Percentiles rank a stretch among this genome's conserved stretches.
Conservation (phyloP, 2,329 filamentous ascomycete genomes). For the Periconia sp. region DNA sequence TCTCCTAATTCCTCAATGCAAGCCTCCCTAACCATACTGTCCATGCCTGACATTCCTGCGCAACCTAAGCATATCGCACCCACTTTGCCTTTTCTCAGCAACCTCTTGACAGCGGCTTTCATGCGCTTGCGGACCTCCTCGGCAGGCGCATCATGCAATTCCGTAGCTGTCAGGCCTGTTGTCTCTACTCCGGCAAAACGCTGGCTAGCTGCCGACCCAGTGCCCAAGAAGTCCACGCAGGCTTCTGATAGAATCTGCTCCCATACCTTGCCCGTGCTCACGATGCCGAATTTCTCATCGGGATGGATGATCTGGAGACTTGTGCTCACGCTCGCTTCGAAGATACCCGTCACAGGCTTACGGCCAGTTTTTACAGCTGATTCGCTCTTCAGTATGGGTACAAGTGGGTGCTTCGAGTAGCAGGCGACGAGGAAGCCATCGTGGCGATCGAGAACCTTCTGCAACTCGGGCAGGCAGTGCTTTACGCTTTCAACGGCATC, state of each 20-base stretch:
- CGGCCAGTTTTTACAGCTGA: slow-evolving; percentile 42
- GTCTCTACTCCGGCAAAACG: slow-evolving; percentile 82
- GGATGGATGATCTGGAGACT: slow-evolving; percentile 63
- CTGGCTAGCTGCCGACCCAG: slow-evolving; percentile 39
- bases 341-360: slow-evolving; percentile 78
- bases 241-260: slow-evolving; percentile 72
- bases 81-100: slow-evolving; percentile 65
- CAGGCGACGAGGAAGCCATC: slow-evolving; percentile 88
- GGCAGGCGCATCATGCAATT: slow-evolving; percentile 73
- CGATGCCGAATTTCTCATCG: slow-evolving; percentile 75
- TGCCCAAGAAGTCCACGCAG: slow-evolving; percentile 68
- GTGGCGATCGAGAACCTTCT: slow-evolving; percentile 55
- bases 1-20: slow-evolving; percentile 69
- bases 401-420: slow-evolving; percentile 83
- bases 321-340: slow-evolving; percentile 78
- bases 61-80: slow-evolving; percentile 82
- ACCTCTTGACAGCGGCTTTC: slow-evolving; percentile 69
- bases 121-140: slow-evolving; percentile 71
- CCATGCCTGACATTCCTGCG: slow-evolving; percentile 88
- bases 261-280: slow-evolving; percentile 88
- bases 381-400: slow-evolving; percentile 62
- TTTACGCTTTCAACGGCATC: slow-evolving; percentile 70
- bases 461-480: slow-evolving; percentile 65
- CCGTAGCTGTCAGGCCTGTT: slow-evolving; percentile 78
- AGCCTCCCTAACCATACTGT: slow-evolving; percentile 74